Evolutionary conservation across 345 rosid species (phyloP).

Genomic region (Bruguiera sexangula): DNA sequence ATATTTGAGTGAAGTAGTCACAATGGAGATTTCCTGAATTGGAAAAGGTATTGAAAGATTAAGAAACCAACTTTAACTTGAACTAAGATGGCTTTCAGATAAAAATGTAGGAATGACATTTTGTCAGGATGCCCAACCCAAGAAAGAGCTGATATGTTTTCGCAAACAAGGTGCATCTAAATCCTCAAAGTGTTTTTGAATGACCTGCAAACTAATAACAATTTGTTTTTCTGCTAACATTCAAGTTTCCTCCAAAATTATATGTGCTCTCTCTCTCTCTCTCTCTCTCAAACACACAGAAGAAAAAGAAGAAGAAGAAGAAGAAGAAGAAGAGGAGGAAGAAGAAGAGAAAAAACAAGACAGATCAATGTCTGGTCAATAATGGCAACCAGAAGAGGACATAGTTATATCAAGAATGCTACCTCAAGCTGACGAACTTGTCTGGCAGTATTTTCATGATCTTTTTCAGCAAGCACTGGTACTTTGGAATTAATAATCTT

Average conservation of each 20-base stretch:
- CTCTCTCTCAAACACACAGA: neutral
- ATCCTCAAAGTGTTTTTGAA: no score
- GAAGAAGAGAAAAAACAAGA: neutral
- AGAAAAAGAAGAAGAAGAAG: no score
- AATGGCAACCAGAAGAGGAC: constrained; percentile 5
- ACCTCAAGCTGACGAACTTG: constrained; percentile 87
- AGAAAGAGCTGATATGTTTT: no score
- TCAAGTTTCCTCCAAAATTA: neutral
- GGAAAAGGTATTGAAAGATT: neutral
- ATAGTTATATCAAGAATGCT: constrained; percentile 14
- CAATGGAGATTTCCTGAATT: neutral
- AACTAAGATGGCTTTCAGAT: no score
- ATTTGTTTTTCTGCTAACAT: no score
- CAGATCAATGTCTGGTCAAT: constrained; percentile 1
- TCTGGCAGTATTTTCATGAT: constrained; percentile 30
- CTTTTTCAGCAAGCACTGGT: constrained; percentile 37
- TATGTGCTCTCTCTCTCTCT: neutral
- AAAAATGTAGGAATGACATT: no score
- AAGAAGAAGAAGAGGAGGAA: no score
- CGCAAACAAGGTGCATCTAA: no score
- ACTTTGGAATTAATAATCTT: constrained; percentile 34
- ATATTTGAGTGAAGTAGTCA: neutral
- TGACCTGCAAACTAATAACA: no score
- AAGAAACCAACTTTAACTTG: no score
- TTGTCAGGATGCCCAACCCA: no score